Conservation (phyloP, 306 rosid species). For the Comarum palustre region DNA sequence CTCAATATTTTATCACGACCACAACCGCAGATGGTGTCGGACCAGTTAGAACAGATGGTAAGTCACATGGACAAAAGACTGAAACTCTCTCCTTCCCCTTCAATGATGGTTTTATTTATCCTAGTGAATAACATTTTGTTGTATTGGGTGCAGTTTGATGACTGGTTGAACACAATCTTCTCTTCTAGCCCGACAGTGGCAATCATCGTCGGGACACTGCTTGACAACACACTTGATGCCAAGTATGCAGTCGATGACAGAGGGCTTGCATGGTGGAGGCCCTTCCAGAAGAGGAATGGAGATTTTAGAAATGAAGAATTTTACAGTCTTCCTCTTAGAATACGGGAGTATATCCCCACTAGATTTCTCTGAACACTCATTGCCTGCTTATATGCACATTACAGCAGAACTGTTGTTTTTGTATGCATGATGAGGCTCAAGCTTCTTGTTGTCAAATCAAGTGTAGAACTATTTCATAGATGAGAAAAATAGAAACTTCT, state of each 20-base stretch:
- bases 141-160: slow-evolving; percentile 61
- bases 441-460: neutral
- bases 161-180: slow-evolving; percentile 81
- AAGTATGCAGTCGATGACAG: slow-evolving; percentile 42
- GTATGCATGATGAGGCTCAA: neutral
- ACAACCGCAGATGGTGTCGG: slow-evolving; percentile 70
- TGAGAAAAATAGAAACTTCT: too few species aligned
- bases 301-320: slow-evolving; percentile 75
- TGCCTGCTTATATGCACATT: slow-evolving; percentile 9
- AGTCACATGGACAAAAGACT: slow-evolving; percentile 23
- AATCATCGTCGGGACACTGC: slow-evolving; percentile 68
- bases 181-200: slow-evolving; percentile 85
- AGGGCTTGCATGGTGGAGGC: slow-evolving; percentile 84
- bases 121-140: neutral
- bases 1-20: slow-evolving; percentile 71
- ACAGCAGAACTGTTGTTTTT: neutral
- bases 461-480: neutral
- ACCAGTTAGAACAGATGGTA: slow-evolving; percentile 70
- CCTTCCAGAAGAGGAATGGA: slow-evolving; percentile 74
- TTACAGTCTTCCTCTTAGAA: slow-evolving; percentile 61
- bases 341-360: slow-evolving; percentile 57
- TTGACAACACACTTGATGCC: slow-evolving; percentile 78
- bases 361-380: slow-evolving; percentile 41
- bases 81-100: neutral
- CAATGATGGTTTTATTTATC: slow-evolving; percentile 4